Conservation (phyloP, 345 rosid species). For the Turritis glabra region DNA sequence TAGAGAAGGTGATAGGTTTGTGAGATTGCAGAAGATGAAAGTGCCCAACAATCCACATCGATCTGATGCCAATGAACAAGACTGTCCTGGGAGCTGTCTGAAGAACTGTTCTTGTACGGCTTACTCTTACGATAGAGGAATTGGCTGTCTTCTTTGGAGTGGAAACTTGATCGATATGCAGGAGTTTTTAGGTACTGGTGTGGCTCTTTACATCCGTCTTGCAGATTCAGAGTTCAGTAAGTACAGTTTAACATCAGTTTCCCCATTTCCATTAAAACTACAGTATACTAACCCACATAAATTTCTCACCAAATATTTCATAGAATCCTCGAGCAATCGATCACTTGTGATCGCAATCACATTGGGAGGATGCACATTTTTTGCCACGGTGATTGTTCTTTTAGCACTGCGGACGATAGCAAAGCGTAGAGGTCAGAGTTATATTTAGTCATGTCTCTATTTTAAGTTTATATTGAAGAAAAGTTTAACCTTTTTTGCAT, state of each 20-base stretch:
- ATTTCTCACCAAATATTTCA: not conserved
- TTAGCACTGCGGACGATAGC: slow-evolving; percentile 8
- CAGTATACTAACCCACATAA: not conserved
- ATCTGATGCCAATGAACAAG: slow-evolving; percentile 5
- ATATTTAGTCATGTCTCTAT: not conserved
- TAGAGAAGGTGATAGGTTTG: slow-evolving; percentile 44
- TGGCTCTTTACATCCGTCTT: slow-evolving; percentile 41
- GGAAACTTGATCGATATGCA: slow-evolving; percentile 43
- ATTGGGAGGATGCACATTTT: not conserved
- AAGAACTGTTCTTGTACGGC: slow-evolving; percentile 55
- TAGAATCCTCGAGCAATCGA: slow-evolving; percentile 10
- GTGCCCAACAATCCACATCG: slow-evolving; percentile 47
- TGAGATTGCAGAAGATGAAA: slow-evolving; percentile 38
- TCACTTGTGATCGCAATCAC: slow-evolving; percentile 7
- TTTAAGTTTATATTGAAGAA: not conserved
- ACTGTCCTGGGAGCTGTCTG: slow-evolving; percentile 46
- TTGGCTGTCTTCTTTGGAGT: slow-evolving; percentile 52
- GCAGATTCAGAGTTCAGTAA: slow-evolving; percentile 47
- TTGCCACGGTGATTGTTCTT: not conserved
- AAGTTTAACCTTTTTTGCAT: not conserved
- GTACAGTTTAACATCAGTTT: not conserved
- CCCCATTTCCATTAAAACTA: not conserved
- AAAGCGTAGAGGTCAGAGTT: slow-evolving; percentile 17
- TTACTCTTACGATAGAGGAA: slow-evolving; percentile 39
- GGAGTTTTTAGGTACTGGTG: slow-evolving; percentile 30